These are phyloP conservation scores for Yamadazyma philogaea DNA, from an alignment of 805 yeast species.

Conservation along the genomic window DNA sequence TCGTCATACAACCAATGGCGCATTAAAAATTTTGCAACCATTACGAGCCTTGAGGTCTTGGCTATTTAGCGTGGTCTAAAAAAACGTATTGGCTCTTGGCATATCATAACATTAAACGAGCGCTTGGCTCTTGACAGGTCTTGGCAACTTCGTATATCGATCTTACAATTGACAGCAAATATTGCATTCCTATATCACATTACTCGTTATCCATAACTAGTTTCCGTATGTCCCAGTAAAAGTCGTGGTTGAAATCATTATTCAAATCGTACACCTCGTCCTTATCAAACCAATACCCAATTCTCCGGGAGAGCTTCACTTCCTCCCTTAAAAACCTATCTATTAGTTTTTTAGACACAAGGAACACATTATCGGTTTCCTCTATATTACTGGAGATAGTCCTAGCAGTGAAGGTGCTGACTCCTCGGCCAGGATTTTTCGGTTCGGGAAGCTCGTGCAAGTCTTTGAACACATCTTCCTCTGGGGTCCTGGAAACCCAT, in stretches of 20 bases:
- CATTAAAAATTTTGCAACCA: too few relatives aligned
- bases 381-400: slow-evolving; percentile 29
- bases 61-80: too few relatives aligned
- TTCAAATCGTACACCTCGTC: slow-evolving; percentile 24
- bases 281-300: slow-evolving; percentile 36
- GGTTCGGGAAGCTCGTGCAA: slow-evolving; percentile 40
- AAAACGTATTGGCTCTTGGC: slow-evolving; percentile 2
- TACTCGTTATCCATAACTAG: slow-evolving; percentile 36
- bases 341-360: slow-evolving; percentile 24
- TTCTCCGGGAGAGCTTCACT: slow-evolving; percentile 30
- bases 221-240: slow-evolving; percentile 43
- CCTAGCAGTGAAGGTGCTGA: slow-evolving; percentile 36
- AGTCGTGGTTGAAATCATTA: slow-evolving; percentile 22
- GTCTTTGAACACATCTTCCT: slow-evolving; percentile 45
- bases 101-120: background rate
- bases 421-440: slow-evolving; percentile 22
- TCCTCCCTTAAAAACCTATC: slow-evolving; percentile 37
- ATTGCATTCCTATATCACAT: background rate
- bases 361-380: slow-evolving; percentile 25
- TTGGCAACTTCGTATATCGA: too few relatives aligned
- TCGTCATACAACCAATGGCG: too few relatives aligned
- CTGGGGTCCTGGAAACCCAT: slow-evolving; percentile 54
- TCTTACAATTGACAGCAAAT: too few relatives aligned
- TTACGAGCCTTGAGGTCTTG: too few relatives aligned
- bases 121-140: background rate